Conservation (phyloP, 1,139 yeast genomes). For the Suhomyces taliae region DNA sequence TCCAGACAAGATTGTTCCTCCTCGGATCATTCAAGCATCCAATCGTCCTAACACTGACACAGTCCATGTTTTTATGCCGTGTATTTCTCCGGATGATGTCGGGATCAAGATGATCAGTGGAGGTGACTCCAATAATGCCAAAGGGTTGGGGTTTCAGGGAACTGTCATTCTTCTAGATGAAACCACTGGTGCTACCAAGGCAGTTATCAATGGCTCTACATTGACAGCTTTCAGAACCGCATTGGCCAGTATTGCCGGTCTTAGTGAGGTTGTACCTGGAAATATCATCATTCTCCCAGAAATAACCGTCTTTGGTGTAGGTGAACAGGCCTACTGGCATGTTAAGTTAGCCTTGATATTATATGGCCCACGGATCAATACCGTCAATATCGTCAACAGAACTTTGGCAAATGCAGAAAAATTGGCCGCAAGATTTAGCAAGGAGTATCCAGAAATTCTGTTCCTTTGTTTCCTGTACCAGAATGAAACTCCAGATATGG, state of each 20-base stretch:
- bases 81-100: slow-evolving; percentile 49
- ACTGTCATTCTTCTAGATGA: slow-evolving; percentile 51
- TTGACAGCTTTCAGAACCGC: slow-evolving; percentile 73
- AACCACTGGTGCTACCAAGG: slow-evolving; percentile 49
- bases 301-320: slow-evolving; percentile 59
- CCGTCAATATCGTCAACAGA: slow-evolving; percentile 51
- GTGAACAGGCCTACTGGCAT: slow-evolving; percentile 71
- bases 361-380: slow-evolving; percentile 33
- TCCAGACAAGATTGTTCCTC: slow-evolving; percentile 36
- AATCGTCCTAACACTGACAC: slow-evolving; percentile 32
- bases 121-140: slow-evolving; percentile 35
- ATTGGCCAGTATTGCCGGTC: slow-evolving; percentile 52
- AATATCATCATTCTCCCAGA: slow-evolving; percentile 21
- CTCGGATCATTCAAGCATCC: slow-evolving; percentile 30
- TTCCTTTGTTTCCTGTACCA: slow-evolving; percentile 25
- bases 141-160: slow-evolving; percentile 53
- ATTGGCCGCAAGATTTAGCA: slow-evolving; percentile 25
- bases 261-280: slow-evolving; percentile 36
- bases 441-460: slow-evolving; percentile 23
- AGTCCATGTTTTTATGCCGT: slow-evolving; percentile 66
- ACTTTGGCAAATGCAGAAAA: slow-evolving; percentile 41
- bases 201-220: slow-evolving; percentile 57
- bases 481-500: slow-evolving; percentile 16
- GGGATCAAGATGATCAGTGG: slow-evolving; percentile 53
- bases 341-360: slow-evolving; percentile 44